A percentile compares a stretch with the other conserved stretches of the same genome.
These are phyloP conservation scores for Boletellus deceptivus DNA, from an alignment of 1,284 basidiomycete genomes.

Conservation along the genomic window DNA sequence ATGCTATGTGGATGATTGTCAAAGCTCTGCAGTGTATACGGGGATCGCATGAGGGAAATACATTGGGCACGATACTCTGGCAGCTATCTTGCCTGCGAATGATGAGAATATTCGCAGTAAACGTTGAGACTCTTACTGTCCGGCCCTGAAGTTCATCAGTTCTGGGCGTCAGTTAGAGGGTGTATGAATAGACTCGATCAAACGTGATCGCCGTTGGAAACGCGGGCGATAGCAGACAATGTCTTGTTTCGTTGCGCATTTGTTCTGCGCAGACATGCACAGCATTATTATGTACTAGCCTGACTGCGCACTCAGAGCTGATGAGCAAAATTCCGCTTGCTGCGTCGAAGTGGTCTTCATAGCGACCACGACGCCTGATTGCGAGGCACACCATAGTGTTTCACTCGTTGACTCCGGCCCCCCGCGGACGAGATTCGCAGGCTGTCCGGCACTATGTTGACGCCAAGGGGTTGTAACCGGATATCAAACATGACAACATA, in stretches of 20 bases:
- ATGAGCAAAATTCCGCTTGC: background rate
- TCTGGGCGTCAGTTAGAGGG: background rate
- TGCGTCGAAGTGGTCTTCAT: conserved; percentile 5
- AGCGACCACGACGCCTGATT: background rate
- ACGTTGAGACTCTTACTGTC: background rate
- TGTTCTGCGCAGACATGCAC: background rate
- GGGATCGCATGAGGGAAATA: background rate
- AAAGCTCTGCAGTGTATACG: background rate
- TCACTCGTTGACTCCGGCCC: background rate
- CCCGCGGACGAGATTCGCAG: background rate
- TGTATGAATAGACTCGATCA: background rate
- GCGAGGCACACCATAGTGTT: background rate
- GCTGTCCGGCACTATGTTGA: background rate
- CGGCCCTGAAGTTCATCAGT: background rate
- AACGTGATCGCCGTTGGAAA: background rate
- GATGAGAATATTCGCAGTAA: background rate
- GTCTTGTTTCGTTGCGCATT: background rate
- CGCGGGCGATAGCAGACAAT: background rate
- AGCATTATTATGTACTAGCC: background rate
- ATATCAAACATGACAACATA: conserved; percentile 12
- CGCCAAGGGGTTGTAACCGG: background rate
- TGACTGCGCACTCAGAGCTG: background rate
- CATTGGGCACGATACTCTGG: too few species aligned
- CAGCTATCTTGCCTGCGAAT: conserved; percentile 1
- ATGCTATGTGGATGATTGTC: background rate